These are phyloP conservation scores for Daldinia grandis DNA, from an alignment of 495 filamentous ascomycete genomes.

Conservation along the genomic window DNA sequence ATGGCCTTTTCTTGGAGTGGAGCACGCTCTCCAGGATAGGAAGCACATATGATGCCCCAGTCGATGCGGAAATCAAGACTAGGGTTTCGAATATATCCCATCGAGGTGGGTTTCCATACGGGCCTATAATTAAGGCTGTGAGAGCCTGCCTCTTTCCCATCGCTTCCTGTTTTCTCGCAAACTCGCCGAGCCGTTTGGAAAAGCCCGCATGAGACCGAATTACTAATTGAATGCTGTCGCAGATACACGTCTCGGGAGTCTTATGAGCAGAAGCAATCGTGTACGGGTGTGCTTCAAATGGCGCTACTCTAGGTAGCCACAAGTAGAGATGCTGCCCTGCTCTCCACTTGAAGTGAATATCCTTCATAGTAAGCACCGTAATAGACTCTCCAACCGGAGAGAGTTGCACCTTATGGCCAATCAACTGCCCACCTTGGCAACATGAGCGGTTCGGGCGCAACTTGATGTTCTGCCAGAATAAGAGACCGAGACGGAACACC, in stretches of 20 bases:
- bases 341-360: conserved; percentile 74
- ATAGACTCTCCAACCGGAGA: conserved; percentile 67
- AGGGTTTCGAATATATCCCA: conserved; percentile 68
- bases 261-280: conserved; percentile 70
- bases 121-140: conserved; percentile 63
- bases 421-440: conserved; percentile 51
- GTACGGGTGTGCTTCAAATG: conserved; percentile 81
- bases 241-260: conserved; percentile 56
- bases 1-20: conserved; percentile 53
- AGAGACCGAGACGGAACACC: conserved; percentile 56
- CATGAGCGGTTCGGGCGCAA: conserved; percentile 47
- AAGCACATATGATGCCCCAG: conserved; percentile 64
- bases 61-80: conserved; percentile 65
- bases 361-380: conserved; percentile 73
- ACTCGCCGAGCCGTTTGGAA: conserved; percentile 70
- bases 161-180: conserved; percentile 62
- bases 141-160: conserved; percentile 46
- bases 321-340: conserved; percentile 84
- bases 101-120: conserved; percentile 63
- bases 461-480: conserved; percentile 72
- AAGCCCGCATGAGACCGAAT: conserved; percentile 76
- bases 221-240: conserved; percentile 73
- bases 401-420: conserved; percentile 69
- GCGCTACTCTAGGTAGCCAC: conserved; percentile 71
- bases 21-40: conserved; percentile 66